Base-by-base conservation (phyloP, 1,139 yeast species). In the Yamadazyma kanchanaburiensis region DNA sequence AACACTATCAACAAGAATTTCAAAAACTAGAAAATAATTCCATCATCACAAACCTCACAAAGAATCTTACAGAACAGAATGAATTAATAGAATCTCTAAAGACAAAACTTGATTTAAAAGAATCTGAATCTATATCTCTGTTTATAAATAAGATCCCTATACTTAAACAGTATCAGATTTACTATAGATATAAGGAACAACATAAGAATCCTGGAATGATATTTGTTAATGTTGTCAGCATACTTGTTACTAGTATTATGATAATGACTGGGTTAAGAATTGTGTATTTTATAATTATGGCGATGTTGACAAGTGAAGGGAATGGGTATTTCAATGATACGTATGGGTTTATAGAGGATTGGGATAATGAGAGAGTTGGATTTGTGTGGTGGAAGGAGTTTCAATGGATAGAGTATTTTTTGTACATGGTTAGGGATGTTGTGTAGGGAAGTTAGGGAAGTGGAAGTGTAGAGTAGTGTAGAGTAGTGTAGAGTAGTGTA, bases 321-420 rank as follows among this genome's bases (percentile, higher is more conserved):
- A 18, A 10, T 18, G 20, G 7, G 20, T 7, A 56, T 34, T 33
- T 55, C 3, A 18, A 8, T 18, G 20, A 10, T 8, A 10, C 9
- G 20, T 8, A 10, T 18, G 20, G 7, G 20, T 7, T 49, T 1
- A 14, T 54, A 9, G 44, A 43, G 15, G 24, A 8, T 10, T 8
- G 7, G 10, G 10, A 10, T 18, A 18, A 8, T 18, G 20, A 10
- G 10, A 10, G 20, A 10, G 10, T 7, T 18, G 20, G 7, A 10
- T 7, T 54, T 16, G 45, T 33, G 15, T 59, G 66, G 64, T 60
- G 65, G 65, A 56, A 46, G 35, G 65, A 60, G 33, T 45, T 60
- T 1, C 56, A 47, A 29, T 54, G 59, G 58, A 30, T 60, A 13
- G 66, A 60, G 33, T 56, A 56, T 38, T 33, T 47, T 19, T 43